phyloP scores from a whole-genome alignment of 2,329 filamentous ascomycete species.

The Aspergillus fischeri region DNA sequence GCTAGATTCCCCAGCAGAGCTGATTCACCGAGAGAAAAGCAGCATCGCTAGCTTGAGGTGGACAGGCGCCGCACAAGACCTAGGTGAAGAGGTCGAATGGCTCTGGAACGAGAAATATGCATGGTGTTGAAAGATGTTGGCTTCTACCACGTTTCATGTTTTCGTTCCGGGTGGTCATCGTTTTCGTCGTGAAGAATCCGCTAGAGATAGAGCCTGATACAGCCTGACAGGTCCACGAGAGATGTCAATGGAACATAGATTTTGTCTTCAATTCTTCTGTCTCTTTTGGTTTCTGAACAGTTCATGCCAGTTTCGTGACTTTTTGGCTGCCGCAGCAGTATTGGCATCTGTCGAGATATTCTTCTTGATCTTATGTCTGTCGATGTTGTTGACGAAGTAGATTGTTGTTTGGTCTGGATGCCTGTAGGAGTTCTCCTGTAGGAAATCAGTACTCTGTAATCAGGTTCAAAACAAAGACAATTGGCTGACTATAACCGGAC shows the following conservation, averaged over 20 bases:
- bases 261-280: constrained; percentile 22
- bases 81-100: constrained; percentile 43
- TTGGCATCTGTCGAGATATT: constrained; percentile 19
- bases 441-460: constrained; percentile 3
- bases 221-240: constrained; percentile 5
- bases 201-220: constrained; percentile 14
- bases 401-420: constrained; percentile 34
- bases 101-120: constrained; percentile 47
- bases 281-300: constrained; percentile 36
- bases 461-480: neutral
- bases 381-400: constrained; percentile 30
- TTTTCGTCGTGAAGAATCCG: neutral
- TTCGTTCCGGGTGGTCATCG: constrained; percentile 2
- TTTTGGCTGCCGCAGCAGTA: constrained; percentile 27
- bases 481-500: neutral
- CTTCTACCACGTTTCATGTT: constrained; percentile 5
- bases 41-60: constrained; percentile 46
- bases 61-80: constrained; percentile 37
- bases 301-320: constrained; percentile 42
- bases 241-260: constrained; percentile 15
- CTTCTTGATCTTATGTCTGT: constrained; percentile 27
- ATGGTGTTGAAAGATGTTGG: constrained; percentile 39
- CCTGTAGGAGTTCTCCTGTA: constrained; percentile 31
- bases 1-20: constrained; percentile 33
- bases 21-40: constrained; percentile 44